Base-by-base conservation (phyloP, 2,329 filamentous ascomycete genomes). In the Penicillium concentricum region DNA sequence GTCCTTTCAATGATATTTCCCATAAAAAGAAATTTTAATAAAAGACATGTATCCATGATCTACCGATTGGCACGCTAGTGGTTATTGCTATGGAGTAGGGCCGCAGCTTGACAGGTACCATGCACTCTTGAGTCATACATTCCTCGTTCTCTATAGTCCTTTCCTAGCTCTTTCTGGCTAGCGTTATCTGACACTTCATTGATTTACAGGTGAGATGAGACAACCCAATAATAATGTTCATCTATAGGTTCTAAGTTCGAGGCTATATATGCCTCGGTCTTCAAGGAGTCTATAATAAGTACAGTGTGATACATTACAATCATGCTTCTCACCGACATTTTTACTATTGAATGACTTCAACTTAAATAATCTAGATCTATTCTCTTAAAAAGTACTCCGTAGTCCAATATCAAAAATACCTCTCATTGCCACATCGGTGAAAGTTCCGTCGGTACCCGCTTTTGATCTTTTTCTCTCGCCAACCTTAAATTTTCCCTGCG, bases 401-500 rank as follows among this genome's bases (percentile, higher is more conserved):
- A 13, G 30, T 15, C 4, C 18, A 22, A 35, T 47, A 47, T 47
- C 44, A 35, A 24, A 47, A n/a, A 13, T n/a, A n/a, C 18, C 16
- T 13, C 30, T 18, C 44, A 47, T 62, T 47, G 60, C 60, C 61
- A 62, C 61, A 47, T 58, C 57, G 52, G 54, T 38, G 50, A 34
- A 61, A 53, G 46, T 57, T 63, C 63, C 64, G 64, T 59, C 41
- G 56, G 61, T 66, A 67, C 64, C 64, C 63, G 63, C 63, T 64
- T 66, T 67, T 65, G 60, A 39, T 62, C 61, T 62, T 61, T 58
- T 51, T 46, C 24, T 38, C 45, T 38, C 48, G 42, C 20, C 56
- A 63, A 64, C 61, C 58, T 66, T 63, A 64, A 63, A 56, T 63
- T 61, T 64, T 59, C 54, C 50, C 41, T 51, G 44, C 44, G 15